Base-by-base conservation (phyloP, 2,329 filamentous ascomycete species). In the Fusarium hainanense region DNA sequence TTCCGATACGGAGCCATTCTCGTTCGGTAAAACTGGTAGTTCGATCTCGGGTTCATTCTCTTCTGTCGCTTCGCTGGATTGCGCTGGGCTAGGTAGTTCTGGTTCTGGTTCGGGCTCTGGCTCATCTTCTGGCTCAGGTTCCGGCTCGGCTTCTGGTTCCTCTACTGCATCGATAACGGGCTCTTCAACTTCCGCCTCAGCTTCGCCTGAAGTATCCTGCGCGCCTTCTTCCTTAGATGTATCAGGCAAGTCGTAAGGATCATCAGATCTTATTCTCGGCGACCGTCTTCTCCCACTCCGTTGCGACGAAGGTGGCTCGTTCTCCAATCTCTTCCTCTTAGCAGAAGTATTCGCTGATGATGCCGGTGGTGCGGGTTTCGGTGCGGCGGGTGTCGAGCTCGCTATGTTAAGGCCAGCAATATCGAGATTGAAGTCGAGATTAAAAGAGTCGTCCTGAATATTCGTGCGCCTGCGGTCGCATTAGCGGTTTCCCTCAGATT, bases 391-490 rank as follows among this genome's bases (percentile, higher is more conserved):
- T 13, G 72, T 71, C 30, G 69, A 75, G 27, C 56, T 63, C 49
- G 69, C 68, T 42, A 70, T 72, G 46, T 79, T 75, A 41, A 85
- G 77, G 64, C 81, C 82, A 28, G 81, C 82, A 49, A 87, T 79
- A 49, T 84, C 78, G 70, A 89, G 83, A 18, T 83, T 84, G 74
- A 91, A 90, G 9, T 84, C 78, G 70, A 89, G 83, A 16, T 83
- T 84, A 74, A 91, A 90, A 8, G 88, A 87, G 13, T 88, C 83
- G 67, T 90, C 87, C 68, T 83, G 86, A 16, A 90, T 82, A 74
- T 89, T 85, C 60, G 87, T 84, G 70, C 84, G 84, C 70, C 85
- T 88, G 7, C 1, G 18, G 44, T 27, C 47, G 70, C 34, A 49
- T 61, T 46, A 63, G 51, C 27, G 43, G 41, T 18, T 3, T 3